Conservation (phyloP, 176 grass and related monocot genomes). For the Miscanthus lutarioriparius region DNA sequence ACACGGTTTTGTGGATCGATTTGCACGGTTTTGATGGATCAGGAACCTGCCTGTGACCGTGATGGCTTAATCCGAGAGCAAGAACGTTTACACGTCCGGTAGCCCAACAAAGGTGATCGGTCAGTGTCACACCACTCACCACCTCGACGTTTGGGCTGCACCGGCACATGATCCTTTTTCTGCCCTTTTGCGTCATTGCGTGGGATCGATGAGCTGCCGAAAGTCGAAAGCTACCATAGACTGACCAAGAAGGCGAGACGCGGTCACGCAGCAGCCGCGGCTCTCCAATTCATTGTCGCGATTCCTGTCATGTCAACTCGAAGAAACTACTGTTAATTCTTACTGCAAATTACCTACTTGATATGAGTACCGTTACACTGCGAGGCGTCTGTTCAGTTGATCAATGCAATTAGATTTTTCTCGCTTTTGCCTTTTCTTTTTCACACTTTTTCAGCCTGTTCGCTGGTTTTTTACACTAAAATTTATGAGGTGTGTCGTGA, state of each 20-base stretch:
- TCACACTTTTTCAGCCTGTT: too few relatives aligned
- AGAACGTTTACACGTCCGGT: neutral
- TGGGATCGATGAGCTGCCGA: conserved; percentile 25
- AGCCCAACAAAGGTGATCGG: neutral
- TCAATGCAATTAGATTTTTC: too few relatives aligned
- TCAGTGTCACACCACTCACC: neutral
- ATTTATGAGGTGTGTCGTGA: too few relatives aligned
- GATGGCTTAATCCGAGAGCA: neutral
- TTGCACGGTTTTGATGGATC: neutral
- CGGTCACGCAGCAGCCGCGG: neutral
- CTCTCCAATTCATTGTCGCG: neutral
- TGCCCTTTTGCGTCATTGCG: conserved; percentile 11
- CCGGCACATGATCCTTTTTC: neutral
- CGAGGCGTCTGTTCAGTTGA: too few relatives aligned
- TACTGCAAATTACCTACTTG: too few relatives aligned
- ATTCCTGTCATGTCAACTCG: neutral
- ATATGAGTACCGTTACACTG: too few relatives aligned
- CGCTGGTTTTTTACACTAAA: too few relatives aligned
- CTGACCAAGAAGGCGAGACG: neutral
- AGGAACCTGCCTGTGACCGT: neutral
- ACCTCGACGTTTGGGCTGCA: neutral
- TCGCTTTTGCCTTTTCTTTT: too few relatives aligned
- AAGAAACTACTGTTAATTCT: neutral
- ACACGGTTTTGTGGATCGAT: neutral
- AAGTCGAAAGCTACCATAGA: conserved; percentile 7